These are phyloP conservation scores for Cymbidium sinense DNA, from an alignment of 106 monocot genomes.

Conservation along the genomic window DNA sequence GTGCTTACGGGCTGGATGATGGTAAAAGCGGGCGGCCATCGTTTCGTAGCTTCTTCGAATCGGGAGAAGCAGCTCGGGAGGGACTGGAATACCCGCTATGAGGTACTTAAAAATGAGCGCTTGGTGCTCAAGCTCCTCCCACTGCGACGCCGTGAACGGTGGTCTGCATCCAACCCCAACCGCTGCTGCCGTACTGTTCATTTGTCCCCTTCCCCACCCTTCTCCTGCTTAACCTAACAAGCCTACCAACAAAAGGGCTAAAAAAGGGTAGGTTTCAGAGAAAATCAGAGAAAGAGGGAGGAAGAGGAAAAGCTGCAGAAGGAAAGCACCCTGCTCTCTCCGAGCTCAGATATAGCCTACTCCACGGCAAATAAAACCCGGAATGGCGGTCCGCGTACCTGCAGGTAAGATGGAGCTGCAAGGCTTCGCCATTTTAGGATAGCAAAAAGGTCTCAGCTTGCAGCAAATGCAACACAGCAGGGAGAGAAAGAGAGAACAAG, in stretches of 20 bases:
- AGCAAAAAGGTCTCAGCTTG: conserved; percentile 5
- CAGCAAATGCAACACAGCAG: conserved; percentile 6
- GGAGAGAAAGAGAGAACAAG: background rate
- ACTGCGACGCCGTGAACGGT: conserved; percentile 50
- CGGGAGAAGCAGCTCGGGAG: conserved; percentile 29
- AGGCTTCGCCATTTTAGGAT: conserved; percentile 7
- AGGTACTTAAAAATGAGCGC: conserved; percentile 50
- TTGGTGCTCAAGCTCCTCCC: conserved; percentile 59
- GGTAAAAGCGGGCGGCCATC: conserved; percentile 31
- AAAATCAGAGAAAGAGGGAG: conserved; percentile 5
- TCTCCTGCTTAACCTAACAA: conserved; percentile 3
- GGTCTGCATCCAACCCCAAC: conserved; percentile 9
- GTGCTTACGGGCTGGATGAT: conserved; percentile 27
- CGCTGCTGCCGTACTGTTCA: conserved; percentile 23
- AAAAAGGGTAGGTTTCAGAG: background rate
- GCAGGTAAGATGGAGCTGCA: background rate
- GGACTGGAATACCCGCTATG: conserved; percentile 33
- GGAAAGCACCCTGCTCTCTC: conserved; percentile 3
- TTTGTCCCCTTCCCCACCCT: background rate
- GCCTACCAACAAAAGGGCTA: background rate
- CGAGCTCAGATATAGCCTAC: conserved; percentile 14
- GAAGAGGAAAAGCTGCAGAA: conserved; percentile 1
- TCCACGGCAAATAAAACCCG: background rate
- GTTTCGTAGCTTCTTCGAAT: conserved; percentile 36
- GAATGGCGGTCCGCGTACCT: background rate